A percentile compares a stretch with the other conserved stretches of the same genome.
These are phyloP conservation scores for Seiridium unicorne DNA, from an alignment of 2,329 filamentous ascomycete species.

Conservation along the genomic window DNA sequence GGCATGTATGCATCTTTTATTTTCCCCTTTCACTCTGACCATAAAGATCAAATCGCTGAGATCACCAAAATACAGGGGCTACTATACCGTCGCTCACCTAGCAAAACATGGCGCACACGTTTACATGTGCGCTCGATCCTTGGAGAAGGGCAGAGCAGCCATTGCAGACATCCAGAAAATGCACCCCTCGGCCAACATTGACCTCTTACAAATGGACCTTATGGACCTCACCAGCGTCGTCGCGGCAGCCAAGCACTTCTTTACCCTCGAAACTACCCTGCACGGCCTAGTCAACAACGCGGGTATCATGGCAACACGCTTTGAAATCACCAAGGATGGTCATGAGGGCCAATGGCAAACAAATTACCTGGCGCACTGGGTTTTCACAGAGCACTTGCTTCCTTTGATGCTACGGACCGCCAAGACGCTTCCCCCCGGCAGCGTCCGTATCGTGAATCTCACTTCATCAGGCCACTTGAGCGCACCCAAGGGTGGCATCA, in stretches of 20 bases:
- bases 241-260: constrained; percentile 29
- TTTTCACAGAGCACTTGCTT: constrained; percentile 36
- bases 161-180: constrained; percentile 30
- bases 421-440: constrained; percentile 15
- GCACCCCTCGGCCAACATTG: constrained; percentile 27
- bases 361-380: constrained; percentile 42
- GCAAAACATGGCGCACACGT: constrained; percentile 36
- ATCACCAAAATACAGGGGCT: constrained; percentile 23
- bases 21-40: constrained; percentile 6
- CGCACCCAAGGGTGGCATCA: constrained; percentile 23
- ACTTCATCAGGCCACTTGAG: constrained; percentile 24
- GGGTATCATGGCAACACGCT: constrained; percentile 30
- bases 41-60: constrained; percentile 10
- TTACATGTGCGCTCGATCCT: constrained; percentile 37
- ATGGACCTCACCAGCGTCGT: constrained; percentile 32
- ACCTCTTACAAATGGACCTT: constrained; percentile 34
- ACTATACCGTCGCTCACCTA: constrained; percentile 32
- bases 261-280: constrained; percentile 23
- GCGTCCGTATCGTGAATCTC: constrained; percentile 26
- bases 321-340: constrained; percentile 30
- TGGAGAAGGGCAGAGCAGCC: constrained; percentile 27
- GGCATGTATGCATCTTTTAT: constrained; percentile 36
- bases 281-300: constrained; percentile 33
- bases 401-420: constrained; percentile 33
- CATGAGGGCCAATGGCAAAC: constrained; percentile 39